Evolutionary conservation across 495 filamentous ascomycete species (phyloP), one percentile per base, ranked within the genome.

Genomic region (Aspergillus affinis): DNA sequence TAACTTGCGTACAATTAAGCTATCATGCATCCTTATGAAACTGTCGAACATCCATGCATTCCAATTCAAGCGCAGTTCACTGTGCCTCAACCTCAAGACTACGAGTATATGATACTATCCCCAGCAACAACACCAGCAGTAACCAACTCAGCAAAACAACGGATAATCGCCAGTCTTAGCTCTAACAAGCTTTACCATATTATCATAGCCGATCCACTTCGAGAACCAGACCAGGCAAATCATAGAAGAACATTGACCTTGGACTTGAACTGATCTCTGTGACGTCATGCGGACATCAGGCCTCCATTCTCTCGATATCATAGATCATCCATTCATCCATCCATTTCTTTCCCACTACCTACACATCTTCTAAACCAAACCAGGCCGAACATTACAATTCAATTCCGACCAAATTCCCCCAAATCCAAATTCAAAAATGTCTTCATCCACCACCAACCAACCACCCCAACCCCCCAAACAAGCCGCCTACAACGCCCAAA

Each of bases 401-500:
- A 41, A 13, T 32, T 15, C 12, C 36, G 4, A 15, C 4, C 13
- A 49, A 32, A 3, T 49, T 49, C 47, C 12, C 2, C 4, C 15
- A 0, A 20, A 20, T 8, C 30, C 15, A 4, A 49, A 20, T 9
- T n/a, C 47, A 26, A 19, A 32, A 32, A 49, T 49, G 21, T 27
- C 26, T 4, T 26, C 23, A 26, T 26, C 23, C 23, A 32, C 50
- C 50, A 52, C 50, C 36, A 29, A 52, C 26, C 20, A 26, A 57
- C 66, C 70, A 6, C 48, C 78, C 4, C 84, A 85, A 65, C 83
- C 85, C 3, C 75, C 82, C 50, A 81, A 79, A 55, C 54, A 77
- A 68, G 75, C 77, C 9, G 78, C 75, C 61, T 84, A 86, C 67
- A 65, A 74, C 18, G 77, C 72, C 53, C 68, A 66, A 48, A 86